Evolutionary conservation across 768 basidiomycete genomes (phyloP).

Genomic region (Russula griseocarnosa): DNA sequence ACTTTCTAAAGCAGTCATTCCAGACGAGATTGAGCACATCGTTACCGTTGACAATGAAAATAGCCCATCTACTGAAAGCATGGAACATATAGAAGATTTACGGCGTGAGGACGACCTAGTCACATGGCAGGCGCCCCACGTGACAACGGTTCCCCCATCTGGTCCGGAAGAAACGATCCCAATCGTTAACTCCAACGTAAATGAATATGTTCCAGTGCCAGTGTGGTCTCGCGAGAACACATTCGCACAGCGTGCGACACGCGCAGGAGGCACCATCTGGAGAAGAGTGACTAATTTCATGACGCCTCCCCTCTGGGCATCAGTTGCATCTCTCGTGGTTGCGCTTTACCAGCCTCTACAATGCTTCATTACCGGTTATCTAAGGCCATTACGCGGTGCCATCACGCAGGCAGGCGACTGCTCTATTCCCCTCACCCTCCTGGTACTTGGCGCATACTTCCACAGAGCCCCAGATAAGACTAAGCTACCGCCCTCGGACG

Average conservation of each 20-base stretch:
- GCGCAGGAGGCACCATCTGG: slow-evolving; percentile 35
- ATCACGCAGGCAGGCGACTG: slow-evolving; percentile 65
- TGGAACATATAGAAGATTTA: background rate
- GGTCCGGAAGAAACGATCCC: background rate
- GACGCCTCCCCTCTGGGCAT: slow-evolving; percentile 85
- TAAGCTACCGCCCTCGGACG: slow-evolving; percentile 35
- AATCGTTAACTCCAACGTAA: slow-evolving; percentile 19
- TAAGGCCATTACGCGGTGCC: slow-evolving; percentile 63
- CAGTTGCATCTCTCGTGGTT: slow-evolving; percentile 66
- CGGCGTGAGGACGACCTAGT: background rate
- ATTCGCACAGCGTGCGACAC: slow-evolving; percentile 31
- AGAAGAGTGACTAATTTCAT: slow-evolving; percentile 62
- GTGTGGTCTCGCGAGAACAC: slow-evolving; percentile 31
- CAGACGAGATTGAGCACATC: slow-evolving; percentile 33
- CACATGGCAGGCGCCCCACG: no score
- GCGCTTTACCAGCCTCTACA: slow-evolving; percentile 77
- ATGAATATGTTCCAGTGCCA: slow-evolving; percentile 28
- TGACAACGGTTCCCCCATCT: background rate
- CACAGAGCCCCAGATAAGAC: slow-evolving; percentile 41
- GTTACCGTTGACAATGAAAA: background rate
- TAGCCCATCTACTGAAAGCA: background rate
- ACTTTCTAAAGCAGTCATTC: slow-evolving; percentile 53
- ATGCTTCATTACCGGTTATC: slow-evolving; percentile 54
- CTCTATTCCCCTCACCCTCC: slow-evolving; percentile 77
- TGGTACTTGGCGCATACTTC: slow-evolving; percentile 93